Evolutionary conservation across 2,329 filamentous ascomycete genomes (phyloP), one percentile per base, ranked within the genome.

Genomic region (Penicillium sp.): DNA sequence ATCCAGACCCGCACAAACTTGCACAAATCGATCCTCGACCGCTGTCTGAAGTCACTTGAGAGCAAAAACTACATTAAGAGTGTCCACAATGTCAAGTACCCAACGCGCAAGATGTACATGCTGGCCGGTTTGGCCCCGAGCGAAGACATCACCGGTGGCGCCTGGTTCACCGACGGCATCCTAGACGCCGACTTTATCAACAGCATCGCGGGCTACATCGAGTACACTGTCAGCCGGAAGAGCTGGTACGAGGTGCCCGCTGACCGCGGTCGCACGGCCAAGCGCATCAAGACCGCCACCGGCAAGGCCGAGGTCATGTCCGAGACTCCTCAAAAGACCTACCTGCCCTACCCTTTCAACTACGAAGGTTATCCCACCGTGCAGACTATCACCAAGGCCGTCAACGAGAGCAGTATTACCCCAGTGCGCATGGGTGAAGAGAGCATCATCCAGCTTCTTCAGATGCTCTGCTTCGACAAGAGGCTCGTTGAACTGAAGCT

Each of bases 31-130:
- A 81, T 87, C 29, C 79, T 97, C 59, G 87, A 86, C 59, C 85
- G 86, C 60, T 84, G 84, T 23, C 77, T 97, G 58, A 95, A 94
- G 73, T 82, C 84, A 52, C 82, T 98, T 51, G 87, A 94, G 68
- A 74, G 77, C 31, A 90, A 89, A 66, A 82, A 83, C 28, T 82
- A 94, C 65, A 89, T 98, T 67, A 86, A 87, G 61, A 82, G 84
- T 47, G 89, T 97, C 72, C 93, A 91, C 72, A 93, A 86, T 68
- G 89, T 95, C 69, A 89, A 95, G 71, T 85, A 87, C 63, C 88
- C 89, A 23, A 87, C 85, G 56, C 86, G 93, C 65, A 95, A 95
- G 72, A 95, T 95, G 79, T 98, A 93, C 76, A 95, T 98, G 78
- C 84, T 95, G 62, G 82, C 85, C 44, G 84, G 85, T 52, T 79